These are phyloP conservation scores for Boletus sp. DNA, from an alignment of 768 basidiomycete species.

Conservation along the genomic window DNA sequence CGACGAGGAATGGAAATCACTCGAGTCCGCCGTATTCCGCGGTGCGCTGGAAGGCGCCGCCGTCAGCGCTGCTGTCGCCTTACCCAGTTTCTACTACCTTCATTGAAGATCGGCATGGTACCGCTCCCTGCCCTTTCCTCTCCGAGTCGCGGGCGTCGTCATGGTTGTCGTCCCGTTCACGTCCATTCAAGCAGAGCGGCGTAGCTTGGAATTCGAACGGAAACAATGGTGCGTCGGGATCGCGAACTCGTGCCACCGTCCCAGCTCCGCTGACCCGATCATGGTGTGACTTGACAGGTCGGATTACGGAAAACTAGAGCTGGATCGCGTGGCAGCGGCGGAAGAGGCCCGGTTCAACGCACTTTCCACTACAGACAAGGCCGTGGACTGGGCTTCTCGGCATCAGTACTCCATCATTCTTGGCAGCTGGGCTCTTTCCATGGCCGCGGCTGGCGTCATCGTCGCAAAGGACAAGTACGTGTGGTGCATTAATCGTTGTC, in stretches of 20 bases:
- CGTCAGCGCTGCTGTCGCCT: conserved; percentile 45
- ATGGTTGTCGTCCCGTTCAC: conserved; percentile 63
- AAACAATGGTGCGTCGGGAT: conserved; percentile 51
- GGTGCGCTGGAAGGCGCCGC: conserved; percentile 60
- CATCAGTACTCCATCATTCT: conserved; percentile 75
- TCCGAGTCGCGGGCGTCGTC: conserved; percentile 71
- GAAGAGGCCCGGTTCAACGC: conserved; percentile 47
- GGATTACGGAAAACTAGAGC: conserved; percentile 48
- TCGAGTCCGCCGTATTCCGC: conserved; percentile 53
- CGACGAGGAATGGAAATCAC: conserved; percentile 52
- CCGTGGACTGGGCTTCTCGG: conserved; percentile 58
- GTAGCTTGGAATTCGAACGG: conserved; percentile 62
- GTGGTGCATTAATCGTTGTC: conserved; percentile 10
- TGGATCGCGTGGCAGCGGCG: conserved; percentile 44
- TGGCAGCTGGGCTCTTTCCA: conserved; percentile 70
- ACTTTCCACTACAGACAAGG: conserved; percentile 51
- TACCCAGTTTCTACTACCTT: conserved; percentile 50
- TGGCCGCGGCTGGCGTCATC: conserved; percentile 60
- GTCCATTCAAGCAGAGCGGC: conserved; percentile 73
- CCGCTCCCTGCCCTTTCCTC: conserved; percentile 58
- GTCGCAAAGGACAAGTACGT: conserved; percentile 66
- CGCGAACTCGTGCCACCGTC: too few species aligned
- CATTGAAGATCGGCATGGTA: conserved; percentile 58
- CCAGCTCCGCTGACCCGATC: neutral
- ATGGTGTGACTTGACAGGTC: conserved; percentile 15